These are phyloP conservation scores for Irpex sp. DNA, from an alignment of 1,284 basidiomycete species.

Conservation along the genomic window DNA sequence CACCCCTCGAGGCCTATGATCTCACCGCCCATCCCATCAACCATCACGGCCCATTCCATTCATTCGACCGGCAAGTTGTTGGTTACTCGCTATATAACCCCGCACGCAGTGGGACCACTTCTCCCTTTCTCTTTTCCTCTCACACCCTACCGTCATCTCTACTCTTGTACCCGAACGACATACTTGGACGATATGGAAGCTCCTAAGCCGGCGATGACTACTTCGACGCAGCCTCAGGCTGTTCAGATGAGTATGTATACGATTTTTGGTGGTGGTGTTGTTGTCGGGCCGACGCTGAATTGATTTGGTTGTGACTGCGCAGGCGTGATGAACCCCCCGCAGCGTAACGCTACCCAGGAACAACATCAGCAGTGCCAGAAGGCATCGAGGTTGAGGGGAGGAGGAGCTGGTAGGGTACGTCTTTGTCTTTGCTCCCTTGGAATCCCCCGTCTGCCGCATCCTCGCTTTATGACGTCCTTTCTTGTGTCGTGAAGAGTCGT, in stretches of 20 bases:
- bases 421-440: neutral
- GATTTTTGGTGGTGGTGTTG: neutral
- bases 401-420: constrained; percentile 66
- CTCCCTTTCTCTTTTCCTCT: constrained; percentile 3
- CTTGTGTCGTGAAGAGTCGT: too few relatives aligned
- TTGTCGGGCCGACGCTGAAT: neutral
- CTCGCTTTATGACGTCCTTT: neutral
- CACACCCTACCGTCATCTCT: neutral
- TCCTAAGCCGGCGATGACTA: constrained; percentile 46
- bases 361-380: constrained; percentile 46
- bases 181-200: constrained; percentile 35
- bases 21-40: neutral
- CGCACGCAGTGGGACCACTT: constrained; percentile 2
- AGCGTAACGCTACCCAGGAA: constrained; percentile 33
- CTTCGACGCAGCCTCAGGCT: constrained; percentile 56
- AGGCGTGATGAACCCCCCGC: constrained; percentile 51
- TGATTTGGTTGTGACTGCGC: neutral
- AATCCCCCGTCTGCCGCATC: neutral
- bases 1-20: neutral
- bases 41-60: neutral
- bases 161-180: too few relatives aligned
- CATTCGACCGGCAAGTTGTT: too few relatives aligned
- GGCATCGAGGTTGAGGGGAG: constrained; percentile 65
- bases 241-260: constrained; percentile 60
- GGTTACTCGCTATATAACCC: neutral